Conservation (phyloP, 202 grass and related monocot species). For the Panicum virgatum region DNA sequence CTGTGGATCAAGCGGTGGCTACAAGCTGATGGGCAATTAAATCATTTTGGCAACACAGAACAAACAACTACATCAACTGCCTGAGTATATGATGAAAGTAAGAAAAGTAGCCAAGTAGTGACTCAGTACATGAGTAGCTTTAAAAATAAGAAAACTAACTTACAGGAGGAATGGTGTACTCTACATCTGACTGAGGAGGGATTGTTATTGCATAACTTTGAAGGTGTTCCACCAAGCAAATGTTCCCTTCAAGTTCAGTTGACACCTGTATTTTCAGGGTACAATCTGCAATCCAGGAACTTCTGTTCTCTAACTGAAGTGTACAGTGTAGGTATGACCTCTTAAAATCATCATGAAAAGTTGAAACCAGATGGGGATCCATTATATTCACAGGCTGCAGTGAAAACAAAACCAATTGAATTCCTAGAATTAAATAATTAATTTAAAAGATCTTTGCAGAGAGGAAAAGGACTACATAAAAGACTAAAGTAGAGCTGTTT, state of each 20-base stretch:
- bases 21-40: neutral
- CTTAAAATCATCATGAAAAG: conserved; percentile 85
- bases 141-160: conserved; percentile 51
- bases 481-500: neutral
- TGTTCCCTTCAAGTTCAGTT: conserved; percentile 71
- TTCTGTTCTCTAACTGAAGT: conserved; percentile 89
- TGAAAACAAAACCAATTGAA: conserved; percentile 23
- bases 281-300: conserved; percentile 76
- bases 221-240: conserved; percentile 91
- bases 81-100: conserved; percentile 1
- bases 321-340: conserved; percentile 89
- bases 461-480: neutral
- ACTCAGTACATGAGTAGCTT: neutral
- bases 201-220: conserved; percentile 57
- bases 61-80: neutral
- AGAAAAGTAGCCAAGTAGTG: conserved; percentile 21
- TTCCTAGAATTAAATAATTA: neutral
- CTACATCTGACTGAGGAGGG: conserved; percentile 56
- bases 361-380: conserved; percentile 86
- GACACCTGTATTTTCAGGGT: conserved; percentile 67
- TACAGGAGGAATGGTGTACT: conserved; percentile 88
- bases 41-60: neutral
- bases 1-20: neutral
- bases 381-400: conserved; percentile 83
- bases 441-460: neutral